Evolutionary conservation across 495 filamentous ascomycete genomes (phyloP), one percentile per base, ranked within the genome.

Genomic region (Penicillium dipodomyicola): DNA sequence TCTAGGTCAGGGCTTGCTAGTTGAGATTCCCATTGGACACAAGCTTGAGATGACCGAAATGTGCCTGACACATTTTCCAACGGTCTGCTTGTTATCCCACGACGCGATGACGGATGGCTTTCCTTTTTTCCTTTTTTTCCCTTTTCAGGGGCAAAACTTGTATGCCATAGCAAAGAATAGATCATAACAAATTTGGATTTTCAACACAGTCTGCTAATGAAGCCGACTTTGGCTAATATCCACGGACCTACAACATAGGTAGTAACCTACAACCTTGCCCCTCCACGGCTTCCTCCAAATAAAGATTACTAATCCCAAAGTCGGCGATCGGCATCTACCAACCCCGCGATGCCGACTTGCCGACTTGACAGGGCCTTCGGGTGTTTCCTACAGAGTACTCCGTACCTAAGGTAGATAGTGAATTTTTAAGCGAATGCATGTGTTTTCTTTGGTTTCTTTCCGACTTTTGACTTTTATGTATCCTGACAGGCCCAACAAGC

Each of bases 31-130:
- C 22, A 22, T 37, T 50, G 61, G 56, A 42, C 29, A 44, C 22
- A 41, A 39, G 29, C 27, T 32, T 27, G 30, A 40, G 33, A 39
- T 14, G 48, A 40, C 33, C 22, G 30, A 32, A 25, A 25, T 37
- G 33, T 37, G 14, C 33, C 5, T 35, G 6, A 2, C 15, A 39
- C 3, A 40, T 51, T 40, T 40, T 39, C 20, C 14, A 17, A 25
- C 49, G 20, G 20, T 51, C n/a, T n/a, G 35, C 49, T 29, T 51
- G 35, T 48, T 32, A 52, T 49, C 49, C 45, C 32, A 65, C 52
- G 57, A 61, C 48, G 43, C 58, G 52, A 65, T 52, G 61, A 64
- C 52, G 61, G 59, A 67, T 44, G 55, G 52, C 47, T 55, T 39
- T 15, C 10, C 0, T 37, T 37, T 37, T 15, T 35, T 7, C 17